phyloP scores from a whole-genome alignment of 306 rosid genomes.

The Castanea sativa region DNA sequence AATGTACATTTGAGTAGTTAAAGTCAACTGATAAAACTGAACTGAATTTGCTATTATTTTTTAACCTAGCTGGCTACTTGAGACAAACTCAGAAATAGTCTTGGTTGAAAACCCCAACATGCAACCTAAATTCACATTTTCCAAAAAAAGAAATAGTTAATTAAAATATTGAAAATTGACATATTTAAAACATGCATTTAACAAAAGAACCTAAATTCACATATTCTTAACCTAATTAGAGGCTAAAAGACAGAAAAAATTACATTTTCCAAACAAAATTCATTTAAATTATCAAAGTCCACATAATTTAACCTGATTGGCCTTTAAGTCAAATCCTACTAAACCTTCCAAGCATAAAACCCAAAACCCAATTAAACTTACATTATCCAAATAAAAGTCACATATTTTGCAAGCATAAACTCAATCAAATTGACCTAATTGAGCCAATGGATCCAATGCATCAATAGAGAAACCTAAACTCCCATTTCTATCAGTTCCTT shows the following conservation, averaged over 20 bases:
- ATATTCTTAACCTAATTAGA: neutral
- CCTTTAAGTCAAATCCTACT: neutral
- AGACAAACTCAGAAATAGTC: neutral
- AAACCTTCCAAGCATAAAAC: neutral
- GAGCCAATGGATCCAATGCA: neutral
- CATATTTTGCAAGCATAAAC: neutral
- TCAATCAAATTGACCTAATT: neutral
- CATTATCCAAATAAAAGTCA: neutral
- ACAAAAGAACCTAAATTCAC: neutral
- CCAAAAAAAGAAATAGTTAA: neutral
- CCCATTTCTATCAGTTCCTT: neutral
- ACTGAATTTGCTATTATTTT: neutral
- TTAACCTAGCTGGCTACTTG: neutral
- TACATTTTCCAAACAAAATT: neutral
- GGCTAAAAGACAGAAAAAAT: neutral
- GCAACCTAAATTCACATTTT: neutral
- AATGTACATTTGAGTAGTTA: neutral
- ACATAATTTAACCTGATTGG: neutral
- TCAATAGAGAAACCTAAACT: neutral
- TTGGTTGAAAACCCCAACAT: neutral
- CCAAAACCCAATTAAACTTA: neutral
- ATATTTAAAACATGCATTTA: neutral
- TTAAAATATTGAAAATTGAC: neutral
- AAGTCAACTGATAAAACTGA: neutral
- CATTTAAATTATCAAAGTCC: constrained; percentile 1